phyloP scores from a whole-genome alignment of 352 stramenopile genomes.

The Pythium plurisporium region DNA sequence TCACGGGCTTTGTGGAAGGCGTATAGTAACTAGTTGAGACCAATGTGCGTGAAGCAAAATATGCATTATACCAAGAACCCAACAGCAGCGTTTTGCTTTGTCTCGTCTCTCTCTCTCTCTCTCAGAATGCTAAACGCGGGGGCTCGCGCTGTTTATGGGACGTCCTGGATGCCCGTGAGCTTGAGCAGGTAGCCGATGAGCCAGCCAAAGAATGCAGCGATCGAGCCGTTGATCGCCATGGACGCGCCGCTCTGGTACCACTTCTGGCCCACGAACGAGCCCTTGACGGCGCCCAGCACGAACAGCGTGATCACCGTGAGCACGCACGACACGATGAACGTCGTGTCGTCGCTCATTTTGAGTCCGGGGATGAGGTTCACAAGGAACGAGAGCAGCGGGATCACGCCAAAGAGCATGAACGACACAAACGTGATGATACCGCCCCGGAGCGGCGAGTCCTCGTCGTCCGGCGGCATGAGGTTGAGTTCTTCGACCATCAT shows the following conservation, averaged over 20 bases:
- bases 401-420: constrained; percentile 89
- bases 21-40: not conserved
- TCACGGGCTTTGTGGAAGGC: constrained; percentile 59
- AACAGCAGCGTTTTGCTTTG: no score
- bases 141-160: constrained; percentile 47
- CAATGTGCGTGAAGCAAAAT: not conserved
- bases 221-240: constrained; percentile 76
- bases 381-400: constrained; percentile 93
- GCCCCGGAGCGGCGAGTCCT: constrained; percentile 84
- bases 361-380: constrained; percentile 76
- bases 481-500: constrained; percentile 97
- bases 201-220: constrained; percentile 71
- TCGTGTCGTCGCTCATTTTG: constrained; percentile 48
- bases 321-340: constrained; percentile 91
- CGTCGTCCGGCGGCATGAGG: constrained; percentile 91
- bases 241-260: constrained; percentile 61
- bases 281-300: constrained; percentile 91
- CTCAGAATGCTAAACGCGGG: no score
- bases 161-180: constrained; percentile 75
- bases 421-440: constrained; percentile 88
- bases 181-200: constrained; percentile 80
- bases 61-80: constrained; percentile 3
- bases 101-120: no score
- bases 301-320: constrained; percentile 94
- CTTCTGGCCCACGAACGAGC: constrained; percentile 73